Evolutionary conservation across 257 asterid genomes (phyloP).

Genomic region (Verbena officinalis): DNA sequence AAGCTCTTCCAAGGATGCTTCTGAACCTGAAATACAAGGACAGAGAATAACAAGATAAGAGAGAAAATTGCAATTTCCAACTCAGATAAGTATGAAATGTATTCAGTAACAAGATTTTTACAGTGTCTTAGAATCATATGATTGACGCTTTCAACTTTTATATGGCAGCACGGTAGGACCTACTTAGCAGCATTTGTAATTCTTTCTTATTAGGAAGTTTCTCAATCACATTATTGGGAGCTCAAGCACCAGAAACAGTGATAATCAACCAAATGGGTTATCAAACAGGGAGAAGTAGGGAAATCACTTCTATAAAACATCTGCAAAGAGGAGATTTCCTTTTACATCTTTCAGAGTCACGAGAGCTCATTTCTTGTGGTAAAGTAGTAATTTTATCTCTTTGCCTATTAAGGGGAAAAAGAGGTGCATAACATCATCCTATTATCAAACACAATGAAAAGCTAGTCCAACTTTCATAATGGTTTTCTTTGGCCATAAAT

Average conservation of each 20-base stretch:
- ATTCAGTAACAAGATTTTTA: no score
- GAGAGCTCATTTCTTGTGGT: not conserved
- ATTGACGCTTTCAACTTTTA: not conserved
- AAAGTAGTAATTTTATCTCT: not conserved
- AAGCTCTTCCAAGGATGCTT: conserved; percentile 61
- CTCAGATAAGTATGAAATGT: conserved; percentile 18
- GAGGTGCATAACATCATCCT: not conserved
- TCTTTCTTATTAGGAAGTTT: not conserved
- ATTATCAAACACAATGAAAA: not conserved
- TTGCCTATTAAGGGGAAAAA: not conserved
- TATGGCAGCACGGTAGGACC: not conserved
- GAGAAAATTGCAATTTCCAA: conserved; percentile 17
- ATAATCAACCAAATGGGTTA: conserved; percentile 4
- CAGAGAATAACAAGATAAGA: conserved; percentile 4
- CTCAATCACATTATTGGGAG: not conserved
- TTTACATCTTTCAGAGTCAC: not conserved
- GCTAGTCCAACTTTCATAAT: not conserved
- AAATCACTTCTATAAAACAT: not conserved
- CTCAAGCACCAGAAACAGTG: not conserved
- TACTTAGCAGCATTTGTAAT: not conserved
- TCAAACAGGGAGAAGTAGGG: not conserved
- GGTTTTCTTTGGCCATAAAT: conserved; percentile 20
- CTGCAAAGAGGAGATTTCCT: conserved; percentile 5
- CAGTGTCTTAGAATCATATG: no score
- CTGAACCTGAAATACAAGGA: conserved; percentile 60